Evolutionary conservation across 2,329 filamentous ascomycete species (phyloP).

Genomic region (Claviceps lovelessii): DNA sequence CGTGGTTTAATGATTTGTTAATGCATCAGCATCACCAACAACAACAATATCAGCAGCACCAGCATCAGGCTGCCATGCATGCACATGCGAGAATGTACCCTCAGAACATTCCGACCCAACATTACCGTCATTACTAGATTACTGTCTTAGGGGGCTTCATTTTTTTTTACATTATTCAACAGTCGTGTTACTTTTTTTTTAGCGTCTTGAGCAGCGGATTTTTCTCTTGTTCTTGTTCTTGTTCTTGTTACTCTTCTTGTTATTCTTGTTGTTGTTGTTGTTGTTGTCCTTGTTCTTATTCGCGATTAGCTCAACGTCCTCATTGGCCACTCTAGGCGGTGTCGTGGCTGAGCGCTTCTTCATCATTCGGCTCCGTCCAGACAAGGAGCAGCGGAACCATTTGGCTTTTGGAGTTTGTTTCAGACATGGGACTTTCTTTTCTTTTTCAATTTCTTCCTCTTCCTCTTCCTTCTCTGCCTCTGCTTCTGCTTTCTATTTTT

Average conservation of each 20-base stretch:
- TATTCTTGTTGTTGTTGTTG: not conserved
- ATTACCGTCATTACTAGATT: slow-evolving; percentile 22
- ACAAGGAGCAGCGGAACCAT: not conserved
- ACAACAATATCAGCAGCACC: slow-evolving; percentile 31
- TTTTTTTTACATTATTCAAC: not conserved
- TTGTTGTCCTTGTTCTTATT: not conserved
- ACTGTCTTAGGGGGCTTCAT: not conserved
- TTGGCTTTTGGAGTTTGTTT: not conserved
- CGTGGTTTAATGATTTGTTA: slow-evolving; percentile 74
- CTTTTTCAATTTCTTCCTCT: not conserved
- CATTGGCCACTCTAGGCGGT: not conserved
- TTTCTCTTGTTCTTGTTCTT: not conserved
- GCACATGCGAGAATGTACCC: slow-evolving; percentile 27
- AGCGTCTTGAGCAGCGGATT: not conserved
- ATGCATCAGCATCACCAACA: slow-evolving; percentile 27
- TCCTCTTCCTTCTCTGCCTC: too few species aligned
- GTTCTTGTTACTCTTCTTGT: not conserved
- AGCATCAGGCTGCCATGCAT: slow-evolving; percentile 23
- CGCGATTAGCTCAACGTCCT: not conserved
- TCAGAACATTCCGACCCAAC: slow-evolving; percentile 25
- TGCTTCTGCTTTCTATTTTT: not conserved
- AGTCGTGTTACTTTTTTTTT: not conserved
- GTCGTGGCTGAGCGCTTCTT: not conserved
- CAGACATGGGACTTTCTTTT: not conserved
- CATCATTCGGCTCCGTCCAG: not conserved